A percentile compares a stretch with the other conserved stretches of the same genome.
Evolutionary conservation across 2,329 filamentous ascomycete species (phyloP).

Genomic region (Calonectria multiphialidica): DNA sequence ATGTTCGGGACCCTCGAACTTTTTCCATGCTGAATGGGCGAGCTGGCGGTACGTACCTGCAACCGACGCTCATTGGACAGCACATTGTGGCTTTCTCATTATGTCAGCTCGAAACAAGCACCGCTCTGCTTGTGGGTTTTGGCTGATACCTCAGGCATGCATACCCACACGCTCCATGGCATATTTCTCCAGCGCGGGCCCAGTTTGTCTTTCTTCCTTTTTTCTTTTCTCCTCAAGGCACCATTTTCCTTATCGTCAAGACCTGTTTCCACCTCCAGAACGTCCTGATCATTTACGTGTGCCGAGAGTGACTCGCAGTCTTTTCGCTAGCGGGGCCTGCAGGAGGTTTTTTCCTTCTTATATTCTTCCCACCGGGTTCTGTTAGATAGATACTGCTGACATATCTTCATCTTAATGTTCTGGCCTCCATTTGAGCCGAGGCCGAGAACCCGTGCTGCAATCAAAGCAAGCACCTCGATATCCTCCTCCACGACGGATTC

Average conservation of each 20-base stretch:
- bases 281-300: conserved; percentile 92
- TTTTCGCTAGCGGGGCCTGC: conserved; percentile 99
- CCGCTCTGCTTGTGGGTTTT: background rate
- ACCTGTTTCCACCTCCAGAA: conserved; percentile 75
- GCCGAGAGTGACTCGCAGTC: conserved; percentile 87
- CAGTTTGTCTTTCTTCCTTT: conserved; percentile 47
- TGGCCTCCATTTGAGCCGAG: background rate
- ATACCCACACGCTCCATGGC: conserved; percentile 6
- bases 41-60: conserved; percentile 41
- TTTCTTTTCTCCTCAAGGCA: conserved; percentile 68
- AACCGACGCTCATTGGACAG: background rate
- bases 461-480: background rate
- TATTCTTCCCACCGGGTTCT: conserved; percentile 77
- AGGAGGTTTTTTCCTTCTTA: conserved; percentile 41
- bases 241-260: conserved; percentile 96
- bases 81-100: background rate
- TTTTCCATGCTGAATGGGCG: conserved; percentile 32
- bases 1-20: conserved; percentile 42
- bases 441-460: background rate
- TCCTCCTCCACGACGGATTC: background rate
- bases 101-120: background rate
- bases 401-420: conserved; percentile 54
- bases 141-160: conserved; percentile 44
- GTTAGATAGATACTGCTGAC: conserved; percentile 98
- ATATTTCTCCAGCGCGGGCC: conserved; percentile 29